Conservation (phyloP, 495 filamentous ascomycete species). For the Hypoxylon crocopeplum region DNA sequence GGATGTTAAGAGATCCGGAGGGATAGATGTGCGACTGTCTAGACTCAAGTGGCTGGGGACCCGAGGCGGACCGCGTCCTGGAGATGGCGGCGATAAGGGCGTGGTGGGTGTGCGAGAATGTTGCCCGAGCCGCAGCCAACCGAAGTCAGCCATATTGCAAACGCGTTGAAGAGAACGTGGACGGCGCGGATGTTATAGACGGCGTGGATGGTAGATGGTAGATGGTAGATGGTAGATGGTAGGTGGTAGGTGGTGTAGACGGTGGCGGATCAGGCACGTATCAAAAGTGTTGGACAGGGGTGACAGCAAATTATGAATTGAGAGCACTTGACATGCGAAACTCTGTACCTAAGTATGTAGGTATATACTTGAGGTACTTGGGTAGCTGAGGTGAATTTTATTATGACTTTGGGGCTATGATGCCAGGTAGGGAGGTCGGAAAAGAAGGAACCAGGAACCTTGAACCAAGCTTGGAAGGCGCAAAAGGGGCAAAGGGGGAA, state of each 20-base stretch:
- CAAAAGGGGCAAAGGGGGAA: no score
- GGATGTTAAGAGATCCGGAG: background rate
- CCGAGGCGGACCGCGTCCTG: constrained; percentile 6
- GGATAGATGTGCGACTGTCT: background rate
- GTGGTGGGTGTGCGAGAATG: constrained; percentile 33
- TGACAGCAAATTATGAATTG: no score
- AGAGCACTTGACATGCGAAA: background rate
- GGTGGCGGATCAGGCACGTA: no score
- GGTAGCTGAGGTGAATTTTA: no score
- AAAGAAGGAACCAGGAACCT: no score
- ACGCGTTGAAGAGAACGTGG: background rate
- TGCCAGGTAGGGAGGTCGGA: no score
- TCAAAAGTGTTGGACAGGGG: no score
- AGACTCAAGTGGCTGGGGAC: constrained; percentile 17
- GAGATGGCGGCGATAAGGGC: constrained; percentile 5
- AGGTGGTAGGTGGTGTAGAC: background rate
- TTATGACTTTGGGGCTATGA: no score
- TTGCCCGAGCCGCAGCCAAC: constrained; percentile 39
- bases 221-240: no score
- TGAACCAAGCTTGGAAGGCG: no score
- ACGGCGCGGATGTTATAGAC: background rate
- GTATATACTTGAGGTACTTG: background rate
- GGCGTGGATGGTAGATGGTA: no score
- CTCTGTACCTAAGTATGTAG: background rate
- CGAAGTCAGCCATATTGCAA: constrained; percentile 41